Base-by-base conservation (phyloP, 495 filamentous ascomycete species). In the Stereocaulon alpinum region DNA sequence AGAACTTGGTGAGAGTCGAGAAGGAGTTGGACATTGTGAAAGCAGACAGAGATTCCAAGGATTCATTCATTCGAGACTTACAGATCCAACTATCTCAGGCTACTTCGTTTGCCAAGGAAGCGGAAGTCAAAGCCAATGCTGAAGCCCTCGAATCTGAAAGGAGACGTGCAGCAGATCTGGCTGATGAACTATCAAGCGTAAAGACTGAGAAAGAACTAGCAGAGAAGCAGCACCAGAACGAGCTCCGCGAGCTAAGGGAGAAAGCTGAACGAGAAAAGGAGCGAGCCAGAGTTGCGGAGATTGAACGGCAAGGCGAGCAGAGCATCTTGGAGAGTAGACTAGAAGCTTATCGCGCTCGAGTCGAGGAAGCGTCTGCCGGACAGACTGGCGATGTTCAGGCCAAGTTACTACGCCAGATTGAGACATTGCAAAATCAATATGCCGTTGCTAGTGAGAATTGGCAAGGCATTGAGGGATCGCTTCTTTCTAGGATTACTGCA, bases 391-490 rank as follows among this genome's bases (percentile, higher is more conserved):
- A 97, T 68, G 83, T 88, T 0, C 90, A 95, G 64, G 89, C 86
- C 24, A 96, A 96, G 68, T 77, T 99, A 24, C 75, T 96, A 22
- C 83, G 94, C 47, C 94, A 97, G 71, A 84, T 97, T 32, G 94
- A 99, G 76, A 96, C 89, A 3, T 73, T 99, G 52, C 94, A 97
- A 72, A 92, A 87, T 5, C 94, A 99, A 71, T 95, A 99, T 70
- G 85, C 89, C 0, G 82, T 90, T 53, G 93, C 94, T 3, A 92
- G 88, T 61, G 91, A 95, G 65, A 99, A 97, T 69, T 99, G 94
- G 94, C 91, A 96, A 61, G 88, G 90, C 0, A 87, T 97, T 49
- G 92, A 99, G 64, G 81, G 87, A 14, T 91, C 87, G 0, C 72
- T 97, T 48, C 77, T 89, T 40, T 78, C 86, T 22, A 78, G 90